phyloP scores from a whole-genome alignment of 345 rosid species.

The Hibiscus syriacus region DNA sequence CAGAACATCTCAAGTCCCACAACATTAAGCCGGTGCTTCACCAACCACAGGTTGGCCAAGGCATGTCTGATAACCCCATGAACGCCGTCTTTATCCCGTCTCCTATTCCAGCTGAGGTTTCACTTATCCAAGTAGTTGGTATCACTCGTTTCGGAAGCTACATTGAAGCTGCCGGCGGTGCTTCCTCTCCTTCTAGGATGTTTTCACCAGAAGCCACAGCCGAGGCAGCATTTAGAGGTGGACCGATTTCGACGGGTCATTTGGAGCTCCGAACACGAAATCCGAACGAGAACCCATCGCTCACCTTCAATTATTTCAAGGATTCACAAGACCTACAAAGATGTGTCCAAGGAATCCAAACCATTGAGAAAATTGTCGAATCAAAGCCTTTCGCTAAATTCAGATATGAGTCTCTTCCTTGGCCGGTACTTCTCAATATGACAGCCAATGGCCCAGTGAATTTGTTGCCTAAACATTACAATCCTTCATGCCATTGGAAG shows the following conservation, averaged over 20 bases:
- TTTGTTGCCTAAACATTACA: slow-evolving; percentile 49
- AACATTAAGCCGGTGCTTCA: slow-evolving; percentile 40
- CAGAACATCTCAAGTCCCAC: slow-evolving; percentile 30
- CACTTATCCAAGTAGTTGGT: slow-evolving; percentile 74
- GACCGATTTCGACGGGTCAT: slow-evolving; percentile 53
- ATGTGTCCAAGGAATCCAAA: slow-evolving; percentile 55
- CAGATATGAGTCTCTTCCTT: slow-evolving; percentile 24
- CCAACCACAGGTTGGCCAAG: slow-evolving; percentile 65
- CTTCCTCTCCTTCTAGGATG: background rate
- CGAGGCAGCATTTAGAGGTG: slow-evolving; percentile 41
- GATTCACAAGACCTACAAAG: slow-evolving; percentile 44
- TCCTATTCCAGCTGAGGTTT: slow-evolving; percentile 55
- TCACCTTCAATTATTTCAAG: slow-evolving; percentile 61
- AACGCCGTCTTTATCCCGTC: slow-evolving; percentile 62
- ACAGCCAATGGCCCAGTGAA: slow-evolving; percentile 54
- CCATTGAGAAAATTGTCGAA: slow-evolving; percentile 41
- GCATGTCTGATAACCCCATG: slow-evolving; percentile 74
- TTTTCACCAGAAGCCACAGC: slow-evolving; percentile 22
- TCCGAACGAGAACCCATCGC: slow-evolving; percentile 51
- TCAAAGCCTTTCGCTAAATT: slow-evolving; percentile 40
- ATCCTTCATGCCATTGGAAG: slow-evolving; percentile 53
- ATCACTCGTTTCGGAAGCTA: slow-evolving; percentile 50
- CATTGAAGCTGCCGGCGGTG: slow-evolving; percentile 45
- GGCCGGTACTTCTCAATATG: slow-evolving; percentile 37
- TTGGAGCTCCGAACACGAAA: slow-evolving; percentile 43